Base-by-base conservation (phyloP, 306 rosid genomes). In the Vigna radiata region DNA sequence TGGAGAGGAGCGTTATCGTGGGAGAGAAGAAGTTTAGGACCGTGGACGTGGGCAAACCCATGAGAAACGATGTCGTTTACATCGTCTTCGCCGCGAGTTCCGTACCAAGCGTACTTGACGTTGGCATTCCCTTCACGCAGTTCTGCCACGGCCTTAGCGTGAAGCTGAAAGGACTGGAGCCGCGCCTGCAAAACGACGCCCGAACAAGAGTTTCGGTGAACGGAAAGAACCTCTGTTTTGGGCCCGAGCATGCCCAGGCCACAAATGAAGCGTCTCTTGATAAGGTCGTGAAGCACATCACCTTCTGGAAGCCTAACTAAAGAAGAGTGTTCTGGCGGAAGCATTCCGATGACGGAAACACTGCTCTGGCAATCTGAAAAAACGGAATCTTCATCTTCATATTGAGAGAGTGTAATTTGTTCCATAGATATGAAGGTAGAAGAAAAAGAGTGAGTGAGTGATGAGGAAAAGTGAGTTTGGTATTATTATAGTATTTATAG, bases 41-140 rank as follows among this genome's bases (percentile, higher is more conserved):
- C 73, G 27, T 83, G 88, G 0, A 1, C 46, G 16, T 77, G 66
- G 4, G 72, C 37, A 23, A 96, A 96, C 43, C 99, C 99, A 66
- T 87, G 87, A 10, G 82, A 78, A 59, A 88, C n/a, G 56, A 96
- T 82, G 6, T 77, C 77, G 12, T 58, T 68, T 1, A 96, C 56
- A 53, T 92, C 97, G 1, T 81, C 72, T 10, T 71, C 76, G 0
- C 87, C 89, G 3, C 85, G 75, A 36, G 88, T 48, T 0, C 86
- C 84, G n/a, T 69, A 89, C 99, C 99, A 96, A 67, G 91, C 97
- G 37, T 91, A 91, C 65, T 79, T 89, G 2, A 91, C 84, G 33
- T 89, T 89, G 16, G 98, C 90, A 71, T 86, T 46, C 0, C 97
- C 98, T 3, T 75, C 81, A 13, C 86, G 84, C 7, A 81, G 84